A percentile compares a stretch with the other conserved stretches of the same genome.
phyloP scores from a whole-genome alignment of 2,329 filamentous ascomycete species.

The Grosmannia clavigera region DNA sequence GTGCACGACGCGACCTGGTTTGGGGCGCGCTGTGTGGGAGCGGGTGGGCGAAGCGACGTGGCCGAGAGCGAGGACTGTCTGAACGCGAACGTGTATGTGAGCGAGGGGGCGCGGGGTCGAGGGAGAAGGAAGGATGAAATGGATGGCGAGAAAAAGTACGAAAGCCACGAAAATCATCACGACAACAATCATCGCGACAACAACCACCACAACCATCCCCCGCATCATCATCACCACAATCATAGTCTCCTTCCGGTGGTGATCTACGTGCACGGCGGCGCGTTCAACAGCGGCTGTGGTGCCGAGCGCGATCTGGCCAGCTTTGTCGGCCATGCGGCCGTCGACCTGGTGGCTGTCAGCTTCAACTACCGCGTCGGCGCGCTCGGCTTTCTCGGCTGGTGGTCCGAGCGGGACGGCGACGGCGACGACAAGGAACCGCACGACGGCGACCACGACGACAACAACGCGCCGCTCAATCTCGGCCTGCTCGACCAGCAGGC shows the following conservation, averaged over 20 bases:
- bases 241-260: slow-evolving; percentile 30
- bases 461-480: slow-evolving; percentile 43
- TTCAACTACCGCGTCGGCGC: slow-evolving; percentile 54
- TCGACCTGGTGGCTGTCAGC: slow-evolving; percentile 43
- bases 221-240: not conserved
- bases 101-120: slow-evolving; percentile 2
- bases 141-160: no score
- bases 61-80: slow-evolving; percentile 37
- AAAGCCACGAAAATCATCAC: no score
- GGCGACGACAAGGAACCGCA: not conserved
- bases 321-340: slow-evolving; percentile 43
- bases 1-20: slow-evolving; percentile 5
- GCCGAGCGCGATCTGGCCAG: slow-evolving; percentile 46
- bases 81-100: slow-evolving; percentile 32
- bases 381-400: slow-evolving; percentile 51
- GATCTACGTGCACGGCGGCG: slow-evolving; percentile 53
- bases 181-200: no score
- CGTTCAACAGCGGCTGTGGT: slow-evolving; percentile 43
- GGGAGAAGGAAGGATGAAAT: not conserved
- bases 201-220: not conserved
- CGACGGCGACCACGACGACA: not conserved
- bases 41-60: slow-evolving; percentile 17
- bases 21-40: slow-evolving; percentile 9
- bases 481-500: slow-evolving; percentile 51
- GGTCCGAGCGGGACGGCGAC: not conserved